Base-by-base conservation (phyloP, 1,284 basidiomycete species). In the Naganishia sp. region DNA sequence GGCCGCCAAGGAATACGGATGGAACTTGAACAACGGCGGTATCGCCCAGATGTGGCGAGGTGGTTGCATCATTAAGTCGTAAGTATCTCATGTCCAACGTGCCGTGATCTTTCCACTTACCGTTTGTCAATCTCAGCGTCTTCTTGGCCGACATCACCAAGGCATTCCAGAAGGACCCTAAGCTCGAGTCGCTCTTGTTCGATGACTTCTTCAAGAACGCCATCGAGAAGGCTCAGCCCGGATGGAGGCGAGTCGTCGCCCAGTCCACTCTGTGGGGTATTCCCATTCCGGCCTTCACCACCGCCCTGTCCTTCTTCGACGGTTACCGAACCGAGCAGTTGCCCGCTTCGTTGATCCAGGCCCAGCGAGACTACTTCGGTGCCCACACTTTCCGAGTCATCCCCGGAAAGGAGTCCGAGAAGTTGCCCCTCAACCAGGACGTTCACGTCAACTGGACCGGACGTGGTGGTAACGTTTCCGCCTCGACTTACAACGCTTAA, bases 31-130 rank as follows among this genome's bases (percentile, higher is more conserved):
- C 77, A 96, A 96, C 80, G 90, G 94, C 75, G 94, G 94, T 71
- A 98, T 99, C 78, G 96, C 96, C 57, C 88, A 86, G 73, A 99
- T 99, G 93, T 99, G 96, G 96, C 92, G 95, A 77, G 96, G 96
- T 73, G 96, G 96, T 72, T 99, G 96, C 82, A 99, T 99, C 81
- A 99, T 99, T 86, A 93, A 94, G 85, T 72, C 66, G 70, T 73
- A 53, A 53, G 70, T 63, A 23, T 45, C n/a, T 45, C 57, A 11
- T 2, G 42, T 63, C n/a, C 43, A 10, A 21, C 18, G 31, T 15
- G 9, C 44, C 33, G 31, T 66, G n/a, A 65, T 7, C 36, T n/a
- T 31, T 57, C 23, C 21, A 42, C 21, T 55, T 5, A 50, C 4
- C 9, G 45, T 69, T 74, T 75, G 75, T n/a, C 59, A 48, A 64